These are phyloP conservation scores for Kurtzmaniella cleridarum DNA, from an alignment of 805 yeast species.

Conservation along the genomic window DNA sequence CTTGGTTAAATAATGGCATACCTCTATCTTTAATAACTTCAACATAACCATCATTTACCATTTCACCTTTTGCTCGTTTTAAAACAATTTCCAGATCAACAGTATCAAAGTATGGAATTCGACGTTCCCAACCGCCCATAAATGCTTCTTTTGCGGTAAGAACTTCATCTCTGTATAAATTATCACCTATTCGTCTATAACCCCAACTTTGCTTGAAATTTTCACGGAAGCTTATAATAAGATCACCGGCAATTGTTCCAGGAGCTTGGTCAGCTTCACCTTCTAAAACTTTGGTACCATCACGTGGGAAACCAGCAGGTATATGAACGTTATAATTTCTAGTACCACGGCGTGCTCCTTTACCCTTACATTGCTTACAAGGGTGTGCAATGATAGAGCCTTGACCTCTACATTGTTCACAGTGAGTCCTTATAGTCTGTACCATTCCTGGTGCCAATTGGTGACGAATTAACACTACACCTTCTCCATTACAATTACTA, in stretches of 20 bases:
- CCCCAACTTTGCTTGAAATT: constrained; percentile 60
- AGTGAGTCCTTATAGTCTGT: constrained; percentile 74
- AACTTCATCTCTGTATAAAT: constrained; percentile 78
- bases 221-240: constrained; percentile 60
- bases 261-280: constrained; percentile 87
- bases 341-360: constrained; percentile 50
- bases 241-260: constrained; percentile 76
- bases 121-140: constrained; percentile 75
- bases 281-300: constrained; percentile 48
- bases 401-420: constrained; percentile 75
- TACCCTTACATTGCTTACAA: constrained; percentile 70
- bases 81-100: constrained; percentile 43
- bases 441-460: constrained; percentile 89
- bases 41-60: constrained; percentile 61
- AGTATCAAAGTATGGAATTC: constrained; percentile 61
- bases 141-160: constrained; percentile 67
- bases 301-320: constrained; percentile 65
- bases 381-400: constrained; percentile 62
- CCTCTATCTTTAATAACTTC: constrained; percentile 74
- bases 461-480: constrained; percentile 56
- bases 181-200: constrained; percentile 70
- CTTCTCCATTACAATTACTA: constrained; percentile 67
- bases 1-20: constrained; percentile 62
- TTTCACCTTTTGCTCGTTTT: constrained; percentile 33
- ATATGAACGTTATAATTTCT: constrained; percentile 59